Base-by-base conservation (phyloP, 2,329 filamentous ascomycete genomes). In the Colletotrichum sp. region DNA sequence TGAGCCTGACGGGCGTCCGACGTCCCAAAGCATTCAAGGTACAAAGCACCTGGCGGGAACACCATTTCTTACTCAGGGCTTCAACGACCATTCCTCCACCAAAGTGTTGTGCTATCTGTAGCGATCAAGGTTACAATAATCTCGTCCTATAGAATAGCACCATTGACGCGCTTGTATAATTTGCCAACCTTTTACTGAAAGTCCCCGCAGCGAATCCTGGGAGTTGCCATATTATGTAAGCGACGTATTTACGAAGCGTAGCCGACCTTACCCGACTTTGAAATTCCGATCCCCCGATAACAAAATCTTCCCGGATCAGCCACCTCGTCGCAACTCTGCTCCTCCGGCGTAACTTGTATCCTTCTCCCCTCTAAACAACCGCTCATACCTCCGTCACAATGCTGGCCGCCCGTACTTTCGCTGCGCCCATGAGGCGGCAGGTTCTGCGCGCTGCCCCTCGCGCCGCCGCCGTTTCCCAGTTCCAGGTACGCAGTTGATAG, bases 381-480 rank as follows among this genome's bases (percentile, higher is more conserved):
- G 72, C 57, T 63, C 69, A 34, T 26, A 75, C 30, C 28, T 73
- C 81, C 76, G 80, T 87, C 90, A 94, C 85, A 84, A 98, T 98
- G 96, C 90, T 98, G 88, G 93, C 94, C 87, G 89, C 94, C 85
- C 94, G 95, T 88, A 92, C 93, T 82, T 92, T 96, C 86, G 92
- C 93, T 86, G 91, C 91, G 83, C 93, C 95, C 83, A 91, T 92
- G 86, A 92, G 95, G 86, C 88, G 91, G 87, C 95, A 98, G 89
- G 95, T 92, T 90, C 88, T 96, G 86, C 93, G 93, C 86, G 90
- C 92, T 83, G 90, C 92, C 83, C 89, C 90, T 82, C 90, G 91
- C 85, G 89, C 88, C 76, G 87, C 87, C 80, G 85, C 85, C 79
- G 84, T 87, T 77, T 80, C 88, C 72, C 85, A 87, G 72, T 81